Evolutionary conservation across 129 eudicot species (phyloP).

Genomic region (Pseudognaphalium luteoalbum): DNA sequence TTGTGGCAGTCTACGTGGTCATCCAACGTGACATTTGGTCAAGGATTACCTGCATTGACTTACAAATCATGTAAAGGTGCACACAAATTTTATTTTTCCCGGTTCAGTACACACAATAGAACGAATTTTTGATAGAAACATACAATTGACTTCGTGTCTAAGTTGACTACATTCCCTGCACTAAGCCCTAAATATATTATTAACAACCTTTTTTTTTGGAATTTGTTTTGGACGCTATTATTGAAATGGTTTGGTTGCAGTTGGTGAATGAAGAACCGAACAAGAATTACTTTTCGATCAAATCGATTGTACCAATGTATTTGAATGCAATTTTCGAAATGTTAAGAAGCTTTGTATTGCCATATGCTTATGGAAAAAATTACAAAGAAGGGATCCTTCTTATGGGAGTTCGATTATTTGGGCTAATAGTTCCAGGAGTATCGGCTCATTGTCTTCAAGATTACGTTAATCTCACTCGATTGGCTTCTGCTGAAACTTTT

Average conservation of each 20-base stretch:
- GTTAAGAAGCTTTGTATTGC: conserved; percentile 35
- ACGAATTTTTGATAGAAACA: no score
- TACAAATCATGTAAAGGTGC: no score
- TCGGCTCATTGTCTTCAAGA: conserved; percentile 47
- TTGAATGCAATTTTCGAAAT: conserved; percentile 43
- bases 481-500: conserved; percentile 28
- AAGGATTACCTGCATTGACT: no score
- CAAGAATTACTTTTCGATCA: conserved; percentile 42
- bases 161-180: no score
- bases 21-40: no score
- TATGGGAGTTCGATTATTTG: conserved; percentile 25
- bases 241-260: conserved; percentile 22
- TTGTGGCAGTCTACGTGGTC: no score
- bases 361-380: conserved; percentile 24
- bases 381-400: conserved; percentile 43
- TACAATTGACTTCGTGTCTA: no score
- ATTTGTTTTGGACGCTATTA: no score
- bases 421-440: conserved; percentile 31
- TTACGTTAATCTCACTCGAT: conserved; percentile 48
- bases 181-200: no score
- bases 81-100: no score
- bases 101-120: no score
- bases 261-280: conserved; percentile 41
- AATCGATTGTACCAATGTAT: conserved; percentile 22
- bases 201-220: no score